Evolutionary conservation across 192 early-diverging fungal species (phyloP).

Genomic region (Linderina pennispora): DNA sequence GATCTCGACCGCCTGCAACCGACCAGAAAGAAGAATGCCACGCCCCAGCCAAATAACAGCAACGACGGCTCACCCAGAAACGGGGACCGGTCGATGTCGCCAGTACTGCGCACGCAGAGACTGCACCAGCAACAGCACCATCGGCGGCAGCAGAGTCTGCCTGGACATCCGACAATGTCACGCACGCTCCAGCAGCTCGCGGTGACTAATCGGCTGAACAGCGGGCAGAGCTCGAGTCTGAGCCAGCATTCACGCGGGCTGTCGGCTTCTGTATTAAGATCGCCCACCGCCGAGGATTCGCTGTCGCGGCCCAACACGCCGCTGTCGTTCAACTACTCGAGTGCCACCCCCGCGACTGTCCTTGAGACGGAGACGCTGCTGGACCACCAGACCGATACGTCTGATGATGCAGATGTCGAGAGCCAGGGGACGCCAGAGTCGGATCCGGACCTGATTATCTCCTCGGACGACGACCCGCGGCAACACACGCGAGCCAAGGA

Average conservation of each 20-base stretch:
- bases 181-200: constrained; percentile 35
- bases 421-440: not conserved
- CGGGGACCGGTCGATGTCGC: constrained; percentile 11
- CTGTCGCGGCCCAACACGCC: not conserved
- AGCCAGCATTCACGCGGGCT: constrained; percentile 21
- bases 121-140: constrained; percentile 17
- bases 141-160: constrained; percentile 41
- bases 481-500: constrained; percentile 22
- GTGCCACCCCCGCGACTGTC: not conserved
- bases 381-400: not conserved
- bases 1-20: constrained; percentile 51
- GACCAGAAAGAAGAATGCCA: not conserved
- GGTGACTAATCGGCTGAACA: constrained; percentile 21
- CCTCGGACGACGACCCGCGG: constrained; percentile 15
- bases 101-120: constrained; percentile 9
- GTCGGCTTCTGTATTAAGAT: constrained; percentile 17
- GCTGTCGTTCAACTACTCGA: not conserved
- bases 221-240: not conserved
- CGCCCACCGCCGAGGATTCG: not conserved
- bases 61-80: not conserved
- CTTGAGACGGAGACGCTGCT: not conserved
- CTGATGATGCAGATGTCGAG: not conserved
- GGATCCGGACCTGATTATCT: constrained; percentile 17
- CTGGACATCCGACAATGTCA: constrained; percentile 1
- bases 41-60: not conserved